Conservation (phyloP, 176 grass and related monocot genomes). For the Bolboschoenus planiculmis region DNA sequence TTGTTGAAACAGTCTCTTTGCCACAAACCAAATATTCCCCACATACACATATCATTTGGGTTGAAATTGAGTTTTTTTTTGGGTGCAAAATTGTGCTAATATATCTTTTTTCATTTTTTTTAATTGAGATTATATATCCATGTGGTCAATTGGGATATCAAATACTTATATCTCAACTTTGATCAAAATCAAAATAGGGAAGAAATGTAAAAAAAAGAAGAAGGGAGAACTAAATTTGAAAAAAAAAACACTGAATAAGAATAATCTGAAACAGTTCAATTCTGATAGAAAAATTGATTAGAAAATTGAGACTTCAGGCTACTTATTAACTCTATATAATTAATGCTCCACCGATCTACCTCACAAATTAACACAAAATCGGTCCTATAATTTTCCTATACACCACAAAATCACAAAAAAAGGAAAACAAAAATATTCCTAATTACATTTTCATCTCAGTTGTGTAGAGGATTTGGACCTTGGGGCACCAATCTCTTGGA, state of each 20-base stretch:
- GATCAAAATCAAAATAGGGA: background rate
- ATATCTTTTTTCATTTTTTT: background rate
- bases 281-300: background rate
- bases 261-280: background rate
- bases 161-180: background rate
- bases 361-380: conserved; percentile 11
- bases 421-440: background rate
- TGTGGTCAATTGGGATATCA: background rate
- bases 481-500: conserved; percentile 72
- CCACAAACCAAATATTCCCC: background rate
- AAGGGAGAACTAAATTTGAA: background rate
- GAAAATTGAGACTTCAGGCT: background rate
- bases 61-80: background rate
- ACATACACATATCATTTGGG: background rate
- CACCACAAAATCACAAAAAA: background rate
- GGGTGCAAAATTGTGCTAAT: background rate
- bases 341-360: conserved; percentile 8
- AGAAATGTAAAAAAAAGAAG: background rate
- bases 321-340: background rate
- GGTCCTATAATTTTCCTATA: conserved; percentile 7
- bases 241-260: background rate
- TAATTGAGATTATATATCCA: background rate
- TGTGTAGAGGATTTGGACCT: conserved; percentile 80
- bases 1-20: background rate
- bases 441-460: conserved; percentile 35